phyloP scores from a whole-genome alignment of 2,329 filamentous ascomycete species.

The Aureobasidium uvarum region DNA sequence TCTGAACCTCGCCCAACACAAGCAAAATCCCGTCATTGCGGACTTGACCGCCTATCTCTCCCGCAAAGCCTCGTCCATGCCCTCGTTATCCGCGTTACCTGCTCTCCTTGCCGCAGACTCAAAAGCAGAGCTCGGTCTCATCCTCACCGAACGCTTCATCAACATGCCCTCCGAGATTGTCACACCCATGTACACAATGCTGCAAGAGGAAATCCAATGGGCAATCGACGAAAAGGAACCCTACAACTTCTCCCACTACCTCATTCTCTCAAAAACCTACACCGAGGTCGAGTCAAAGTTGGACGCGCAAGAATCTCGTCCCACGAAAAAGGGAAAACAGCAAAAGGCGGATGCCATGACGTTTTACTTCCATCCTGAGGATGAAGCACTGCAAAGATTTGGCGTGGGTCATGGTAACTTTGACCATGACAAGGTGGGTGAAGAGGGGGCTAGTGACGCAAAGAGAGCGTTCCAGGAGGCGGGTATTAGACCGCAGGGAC shows the following conservation, averaged over 20 bases:
- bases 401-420: constrained; percentile 68
- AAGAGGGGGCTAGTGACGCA: constrained; percentile 79
- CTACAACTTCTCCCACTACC: constrained; percentile 89
- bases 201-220: constrained; percentile 84
- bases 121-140: constrained; percentile 66
- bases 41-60: constrained; percentile 70
- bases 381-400: constrained; percentile 80
- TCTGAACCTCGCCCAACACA: constrained; percentile 76
- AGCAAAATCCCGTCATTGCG: constrained; percentile 67
- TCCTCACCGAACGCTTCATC: constrained; percentile 90
- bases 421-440: constrained; percentile 72
- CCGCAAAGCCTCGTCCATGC: constrained; percentile 52
- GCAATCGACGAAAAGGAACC: constrained; percentile 88
- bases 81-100: constrained; percentile 52
- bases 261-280: constrained; percentile 91
- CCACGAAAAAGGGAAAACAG: constrained; percentile 63
- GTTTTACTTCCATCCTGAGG: constrained; percentile 95
- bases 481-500: constrained; percentile 79
- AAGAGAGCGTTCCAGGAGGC: constrained; percentile 93
- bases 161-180: constrained; percentile 95
- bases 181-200: constrained; percentile 92
- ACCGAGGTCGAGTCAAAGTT: constrained; percentile 79
- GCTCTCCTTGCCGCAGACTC: constrained; percentile 41
- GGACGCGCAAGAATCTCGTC: constrained; percentile 61
- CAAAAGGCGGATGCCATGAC: constrained; percentile 51